Evolutionary conservation across 2,329 filamentous ascomycete genomes (phyloP).

Genomic region (Exutisphaerella laricina): DNA sequence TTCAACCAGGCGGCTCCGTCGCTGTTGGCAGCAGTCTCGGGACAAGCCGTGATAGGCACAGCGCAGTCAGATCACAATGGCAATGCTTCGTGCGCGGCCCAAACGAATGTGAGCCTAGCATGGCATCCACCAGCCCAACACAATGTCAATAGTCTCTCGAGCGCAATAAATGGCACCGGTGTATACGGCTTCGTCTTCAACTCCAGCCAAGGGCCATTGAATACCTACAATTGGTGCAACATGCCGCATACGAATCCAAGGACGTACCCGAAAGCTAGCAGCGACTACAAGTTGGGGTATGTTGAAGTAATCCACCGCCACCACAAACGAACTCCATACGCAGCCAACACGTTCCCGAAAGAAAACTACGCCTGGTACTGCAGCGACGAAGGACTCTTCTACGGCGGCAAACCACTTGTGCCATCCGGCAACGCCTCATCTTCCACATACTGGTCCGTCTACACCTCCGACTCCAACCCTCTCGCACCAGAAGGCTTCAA

Average conservation of each 20-base stretch:
- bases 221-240: conserved; percentile 73
- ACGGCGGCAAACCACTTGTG: conserved; percentile 57
- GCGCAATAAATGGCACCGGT: conserved; percentile 54
- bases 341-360: conserved; percentile 67
- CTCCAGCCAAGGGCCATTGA: conserved; percentile 53
- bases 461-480: conserved; percentile 59
- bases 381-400: conserved; percentile 62
- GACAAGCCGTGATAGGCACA: conserved; percentile 3
- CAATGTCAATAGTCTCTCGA: conserved; percentile 56
- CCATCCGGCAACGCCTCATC: conserved; percentile 46
- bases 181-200: conserved; percentile 72
- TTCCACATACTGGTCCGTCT: conserved; percentile 60
- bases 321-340: conserved; percentile 78
- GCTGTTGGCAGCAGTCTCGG: conserved; percentile 17
- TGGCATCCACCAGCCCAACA: conserved; percentile 57
- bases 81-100: conserved; percentile 11
- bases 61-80: neutral
- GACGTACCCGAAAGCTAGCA: conserved; percentile 55
- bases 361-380: conserved; percentile 72
- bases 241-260: conserved; percentile 72
- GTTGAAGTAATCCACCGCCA: conserved; percentile 80
- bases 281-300: conserved; percentile 60
- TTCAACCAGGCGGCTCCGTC: conserved; percentile 20
- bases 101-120: conserved; percentile 36
- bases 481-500: conserved; percentile 62